Evolutionary conservation across 2,329 filamentous ascomycete genomes (phyloP).

Genomic region (Aspergillus sp.): DNA sequence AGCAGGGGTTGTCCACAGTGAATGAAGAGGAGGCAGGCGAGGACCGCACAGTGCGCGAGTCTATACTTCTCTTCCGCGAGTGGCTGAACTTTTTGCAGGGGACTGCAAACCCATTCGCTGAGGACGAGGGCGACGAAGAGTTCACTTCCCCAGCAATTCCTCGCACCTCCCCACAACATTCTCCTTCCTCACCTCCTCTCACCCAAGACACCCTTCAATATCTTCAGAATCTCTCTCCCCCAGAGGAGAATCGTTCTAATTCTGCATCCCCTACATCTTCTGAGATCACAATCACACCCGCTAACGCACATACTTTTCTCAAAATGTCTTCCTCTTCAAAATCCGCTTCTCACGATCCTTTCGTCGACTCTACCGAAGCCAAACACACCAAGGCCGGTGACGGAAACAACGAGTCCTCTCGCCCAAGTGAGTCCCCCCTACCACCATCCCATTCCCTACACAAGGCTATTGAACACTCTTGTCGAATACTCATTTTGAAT

Average conservation of each 20-base stretch:
- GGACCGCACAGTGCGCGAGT: conserved; percentile 4
- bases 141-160: conserved; percentile 3
- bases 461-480: background rate
- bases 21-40: conserved; percentile 5
- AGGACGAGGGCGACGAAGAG: background rate
- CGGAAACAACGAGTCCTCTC: background rate
- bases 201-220: background rate
- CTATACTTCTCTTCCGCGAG: conserved; percentile 6
- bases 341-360: conserved; percentile 2
- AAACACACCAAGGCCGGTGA: background rate
- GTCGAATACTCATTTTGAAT: background rate
- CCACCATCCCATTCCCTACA: too few relatives aligned
- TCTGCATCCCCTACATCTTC: background rate
- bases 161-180: background rate
- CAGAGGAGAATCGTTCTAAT: background rate
- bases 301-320: background rate
- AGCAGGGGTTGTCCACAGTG: conserved; percentile 4
- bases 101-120: conserved; percentile 8
- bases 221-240: background rate
- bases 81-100: conserved; percentile 6
- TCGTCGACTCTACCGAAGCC: background rate
- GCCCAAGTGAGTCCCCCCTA: background rate
- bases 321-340: conserved; percentile 1
- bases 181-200: background rate
- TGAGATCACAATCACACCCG: background rate